Evolutionary conservation across 768 basidiomycete species (phyloP), one percentile per base, ranked within the genome.

Genomic region (Pisolithus sp.): DNA sequence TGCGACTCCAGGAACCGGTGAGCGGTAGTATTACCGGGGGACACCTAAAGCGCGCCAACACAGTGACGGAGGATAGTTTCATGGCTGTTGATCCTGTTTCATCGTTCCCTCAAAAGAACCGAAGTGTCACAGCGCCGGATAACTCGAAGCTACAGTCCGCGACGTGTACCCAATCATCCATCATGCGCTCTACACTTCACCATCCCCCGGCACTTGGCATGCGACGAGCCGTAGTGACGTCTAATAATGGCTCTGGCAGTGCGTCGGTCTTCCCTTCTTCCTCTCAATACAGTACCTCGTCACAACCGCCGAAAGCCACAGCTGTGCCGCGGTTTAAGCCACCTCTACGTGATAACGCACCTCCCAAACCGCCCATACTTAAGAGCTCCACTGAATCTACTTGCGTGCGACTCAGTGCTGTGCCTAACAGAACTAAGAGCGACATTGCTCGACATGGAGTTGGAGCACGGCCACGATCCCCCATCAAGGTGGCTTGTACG

Each of bases 151-250:
- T 26, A 4, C 23, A 8, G 17, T 15, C 26, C 8, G 17, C 26
- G 15, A 28, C 26, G 7, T 26, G 28, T 12, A 34, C 47, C 7
- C 20, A 51, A 2, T 57, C 34, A 26, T 7, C 55, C 13, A 45
- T 7, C 21, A 18, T 38, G n/a, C 53, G 49, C 13, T 31, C 47
- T 0, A 49, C 34, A n/a, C 40, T 55, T 17, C 55, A 52, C 3
- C 62, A 54, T 7, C 67, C 63, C 24, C 66, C 66, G 4, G 61
- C 50, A 2, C 49, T 67, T 7, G 66, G 66, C 6, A 67, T 67
- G 66, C 66, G 66, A 17, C 61, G 67, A 13, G 23, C 38, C 9
- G 24, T 38, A 20, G 20, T 46, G 5, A 37, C 46, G 42, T 26
- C 50, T 15, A 31, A 9, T 24, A 51, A 44, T 20, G 8, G 28